These are phyloP conservation scores for Microsporum audouinii DNA, from an alignment of 2,329 filamentous ascomycete species.

Conservation along the genomic window DNA sequence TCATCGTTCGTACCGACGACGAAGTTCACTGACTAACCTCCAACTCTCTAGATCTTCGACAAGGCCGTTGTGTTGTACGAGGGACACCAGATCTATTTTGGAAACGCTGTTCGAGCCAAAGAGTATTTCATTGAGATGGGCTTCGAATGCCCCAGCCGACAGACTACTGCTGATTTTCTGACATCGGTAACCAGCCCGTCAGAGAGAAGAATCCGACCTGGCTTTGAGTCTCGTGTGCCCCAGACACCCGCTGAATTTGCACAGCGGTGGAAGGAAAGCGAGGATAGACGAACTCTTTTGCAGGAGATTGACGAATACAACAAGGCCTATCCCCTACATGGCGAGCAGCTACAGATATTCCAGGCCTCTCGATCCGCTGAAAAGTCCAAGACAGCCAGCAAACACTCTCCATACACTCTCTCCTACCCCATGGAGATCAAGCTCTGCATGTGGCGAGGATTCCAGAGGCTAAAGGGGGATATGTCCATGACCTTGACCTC, in stretches of 20 bases:
- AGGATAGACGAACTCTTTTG: conserved; percentile 34
- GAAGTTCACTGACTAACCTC: conserved; percentile 4
- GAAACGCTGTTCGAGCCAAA: conserved; percentile 55
- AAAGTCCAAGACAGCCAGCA: conserved; percentile 41
- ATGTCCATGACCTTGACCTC: conserved; percentile 60
- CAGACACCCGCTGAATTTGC: conserved; percentile 61
- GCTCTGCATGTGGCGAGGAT: conserved; percentile 73
- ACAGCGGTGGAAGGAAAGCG: conserved; percentile 44
- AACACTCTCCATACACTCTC: conserved; percentile 70
- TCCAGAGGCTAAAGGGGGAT: conserved; percentile 63
- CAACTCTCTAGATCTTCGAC: conserved; percentile 51
- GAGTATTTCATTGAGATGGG: conserved; percentile 67
- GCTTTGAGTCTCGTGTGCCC: conserved; percentile 42
- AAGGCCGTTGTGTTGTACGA: conserved; percentile 73
- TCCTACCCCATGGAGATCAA: conserved; percentile 63
- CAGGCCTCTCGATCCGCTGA: conserved; percentile 29
- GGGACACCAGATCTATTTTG: conserved; percentile 66
- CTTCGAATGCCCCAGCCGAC: conserved; percentile 60
- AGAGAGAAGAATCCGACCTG: conserved; percentile 62
- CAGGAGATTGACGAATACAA: conserved; percentile 37
- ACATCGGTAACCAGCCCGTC: conserved; percentile 73
- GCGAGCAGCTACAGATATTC: conserved; percentile 12
- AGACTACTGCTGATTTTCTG: conserved; percentile 71
- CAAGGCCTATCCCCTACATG: conserved; percentile 29
- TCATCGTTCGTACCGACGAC: conserved; percentile 14